Conservation (phyloP, 306 rosid species). For the Hippophae rhamnoides region DNA sequence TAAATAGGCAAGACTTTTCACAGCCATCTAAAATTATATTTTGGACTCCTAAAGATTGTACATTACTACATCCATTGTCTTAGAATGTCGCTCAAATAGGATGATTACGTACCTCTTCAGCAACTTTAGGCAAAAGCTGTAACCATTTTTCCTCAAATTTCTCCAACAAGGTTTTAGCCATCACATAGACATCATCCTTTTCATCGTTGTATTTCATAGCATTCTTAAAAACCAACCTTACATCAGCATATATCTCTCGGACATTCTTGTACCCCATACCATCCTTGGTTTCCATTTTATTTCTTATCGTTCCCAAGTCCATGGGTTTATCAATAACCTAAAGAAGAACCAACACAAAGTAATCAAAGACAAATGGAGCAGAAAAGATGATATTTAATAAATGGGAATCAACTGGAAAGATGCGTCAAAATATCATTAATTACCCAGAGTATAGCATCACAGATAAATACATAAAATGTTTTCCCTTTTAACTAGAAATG, state of each 20-base stretch:
- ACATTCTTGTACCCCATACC: conserved; percentile 74
- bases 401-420: background rate
- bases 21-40: too few relatives aligned
- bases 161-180: conserved; percentile 84
- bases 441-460: background rate
- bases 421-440: too few relatives aligned
- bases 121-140: conserved; percentile 80
- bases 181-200: conserved; percentile 81
- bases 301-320: conserved; percentile 81
- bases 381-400: background rate
- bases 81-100: conserved; percentile 11
- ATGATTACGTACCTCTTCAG: conserved; percentile 61
- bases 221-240: conserved; percentile 85
- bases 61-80: too few relatives aligned
- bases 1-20: too few relatives aligned
- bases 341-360: conserved; percentile 4
- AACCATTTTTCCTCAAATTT: conserved; percentile 93
- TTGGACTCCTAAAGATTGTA: too few relatives aligned
- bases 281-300: conserved; percentile 75
- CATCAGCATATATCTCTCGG: conserved; percentile 77
- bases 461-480: background rate
- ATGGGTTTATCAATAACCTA: conserved; percentile 97
- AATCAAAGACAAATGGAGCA: background rate
- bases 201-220: conserved; percentile 89
- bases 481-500: background rate